phyloP scores from a whole-genome alignment of 139 green algal genomes.

The Coelastrella sp. region DNA sequence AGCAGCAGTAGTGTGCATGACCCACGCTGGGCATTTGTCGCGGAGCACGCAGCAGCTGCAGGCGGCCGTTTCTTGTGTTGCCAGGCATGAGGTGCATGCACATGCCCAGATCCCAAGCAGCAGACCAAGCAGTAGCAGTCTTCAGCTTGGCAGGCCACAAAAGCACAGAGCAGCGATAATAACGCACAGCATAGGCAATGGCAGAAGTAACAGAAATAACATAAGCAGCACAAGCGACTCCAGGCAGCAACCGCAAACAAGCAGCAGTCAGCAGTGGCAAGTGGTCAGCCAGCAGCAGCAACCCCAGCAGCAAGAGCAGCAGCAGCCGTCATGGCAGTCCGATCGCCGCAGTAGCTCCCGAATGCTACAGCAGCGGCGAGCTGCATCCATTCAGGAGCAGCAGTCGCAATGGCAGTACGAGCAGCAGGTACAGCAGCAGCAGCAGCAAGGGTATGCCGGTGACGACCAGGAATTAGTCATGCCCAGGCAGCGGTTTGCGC shows the following conservation, averaged over 20 bases:
- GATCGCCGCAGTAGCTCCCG: background rate
- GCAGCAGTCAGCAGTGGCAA: background rate
- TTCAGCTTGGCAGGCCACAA: background rate
- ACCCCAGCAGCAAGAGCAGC: background rate
- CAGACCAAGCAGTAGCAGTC: background rate
- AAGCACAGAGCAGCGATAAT: background rate
- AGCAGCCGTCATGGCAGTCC: background rate
- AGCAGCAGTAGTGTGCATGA: background rate
- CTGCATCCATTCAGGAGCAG: background rate
- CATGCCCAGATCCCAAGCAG: background rate
- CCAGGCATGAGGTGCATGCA: background rate
- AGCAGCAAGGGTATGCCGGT: background rate
- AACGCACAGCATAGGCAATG: background rate
- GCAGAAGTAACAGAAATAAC: background rate
- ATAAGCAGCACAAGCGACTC: too few relatives aligned
- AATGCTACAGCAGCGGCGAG: background rate
- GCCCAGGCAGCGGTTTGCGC: background rate
- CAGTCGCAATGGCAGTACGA: background rate
- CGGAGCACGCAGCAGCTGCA: background rate
- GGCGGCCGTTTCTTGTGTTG: background rate
- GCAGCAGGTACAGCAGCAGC: slow-evolving; percentile 13
- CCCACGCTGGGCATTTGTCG: background rate
- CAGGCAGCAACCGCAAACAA: background rate
- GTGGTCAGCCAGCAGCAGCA: background rate
- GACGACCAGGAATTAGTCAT: background rate